phyloP scores from a whole-genome alignment of 148 eudicot genomes.

The Diospyros lotus region DNA sequence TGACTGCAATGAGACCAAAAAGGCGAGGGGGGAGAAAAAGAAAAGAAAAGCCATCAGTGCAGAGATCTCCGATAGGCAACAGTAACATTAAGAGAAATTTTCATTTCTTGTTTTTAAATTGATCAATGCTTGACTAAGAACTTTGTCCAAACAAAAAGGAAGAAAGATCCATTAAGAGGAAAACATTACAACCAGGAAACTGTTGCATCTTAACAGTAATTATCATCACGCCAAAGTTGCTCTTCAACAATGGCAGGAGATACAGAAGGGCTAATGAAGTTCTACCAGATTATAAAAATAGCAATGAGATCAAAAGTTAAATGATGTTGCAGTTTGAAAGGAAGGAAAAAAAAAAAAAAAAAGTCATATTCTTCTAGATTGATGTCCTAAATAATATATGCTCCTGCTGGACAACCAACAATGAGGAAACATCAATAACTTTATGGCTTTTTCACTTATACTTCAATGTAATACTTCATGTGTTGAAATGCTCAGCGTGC shows the following conservation, averaged over 20 bases:
- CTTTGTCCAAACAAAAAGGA: conserved; percentile 6
- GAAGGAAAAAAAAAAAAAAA: neutral
- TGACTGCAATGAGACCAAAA: conserved; percentile 48
- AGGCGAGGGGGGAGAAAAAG: neutral
- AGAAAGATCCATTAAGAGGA: neutral
- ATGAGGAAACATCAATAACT: neutral
- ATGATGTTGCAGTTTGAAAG: neutral
- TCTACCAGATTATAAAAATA: conserved; percentile 5
- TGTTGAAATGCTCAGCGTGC: neutral
- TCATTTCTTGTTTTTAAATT: neutral
- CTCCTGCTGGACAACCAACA: neutral
- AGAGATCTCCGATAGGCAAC: neutral
- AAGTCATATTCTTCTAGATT: neutral
- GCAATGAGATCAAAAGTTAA: neutral
- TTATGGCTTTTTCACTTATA: neutral
- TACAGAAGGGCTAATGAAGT: neutral
- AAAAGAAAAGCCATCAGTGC: neutral
- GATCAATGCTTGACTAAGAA: neutral
- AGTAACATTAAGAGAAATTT: conserved; percentile 1
- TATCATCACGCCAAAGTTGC: neutral
- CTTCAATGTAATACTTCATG: neutral
- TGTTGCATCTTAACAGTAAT: neutral
- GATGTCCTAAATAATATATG: neutral
- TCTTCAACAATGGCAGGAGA: conserved; percentile 1
- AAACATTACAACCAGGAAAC: neutral